These are phyloP conservation scores for Exophiala lecanii-corni DNA, from an alignment of 2,329 filamentous ascomycete species.

Conservation along the genomic window DNA sequence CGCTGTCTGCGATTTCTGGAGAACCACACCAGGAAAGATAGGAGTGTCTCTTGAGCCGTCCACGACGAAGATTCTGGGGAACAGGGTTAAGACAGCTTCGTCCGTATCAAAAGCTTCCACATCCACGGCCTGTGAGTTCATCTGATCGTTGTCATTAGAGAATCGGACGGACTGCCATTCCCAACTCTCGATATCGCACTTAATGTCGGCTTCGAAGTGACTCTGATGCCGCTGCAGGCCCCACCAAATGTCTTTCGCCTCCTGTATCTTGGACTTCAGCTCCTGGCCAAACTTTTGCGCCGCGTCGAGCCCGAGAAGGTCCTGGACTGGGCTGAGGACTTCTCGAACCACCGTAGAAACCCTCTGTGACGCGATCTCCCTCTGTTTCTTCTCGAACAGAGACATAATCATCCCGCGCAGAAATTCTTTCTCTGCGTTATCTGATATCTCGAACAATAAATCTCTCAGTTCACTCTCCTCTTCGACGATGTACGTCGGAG, in stretches of 20 bases:
- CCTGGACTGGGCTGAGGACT: slow-evolving; percentile 1
- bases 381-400: slow-evolving; percentile 1
- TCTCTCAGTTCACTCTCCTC: neutral
- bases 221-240: neutral
- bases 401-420: slow-evolving; percentile 1
- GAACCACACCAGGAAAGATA: slow-evolving; percentile 1
- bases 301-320: slow-evolving; percentile 2
- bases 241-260: slow-evolving; percentile 1
- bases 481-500: slow-evolving; percentile 1
- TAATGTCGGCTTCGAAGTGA: slow-evolving; percentile 1
- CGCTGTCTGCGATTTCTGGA: slow-evolving; percentile 2
- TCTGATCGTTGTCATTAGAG: neutral
- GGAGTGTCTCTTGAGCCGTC: slow-evolving; percentile 1
- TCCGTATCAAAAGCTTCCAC: neutral
- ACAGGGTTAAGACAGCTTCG: slow-evolving; percentile 1
- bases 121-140: neutral
- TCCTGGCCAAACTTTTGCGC: neutral
- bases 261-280: neutral
- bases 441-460: slow-evolving; percentile 1
- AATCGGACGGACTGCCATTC: slow-evolving; percentile 1
- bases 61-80: slow-evolving; percentile 1
- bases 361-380: neutral
- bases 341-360: slow-evolving; percentile 1
- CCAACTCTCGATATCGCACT: neutral
- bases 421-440: neutral